A percentile compares a stretch with the other conserved stretches of the same genome.
phyloP scores from a whole-genome alignment of 352 stramenopile species.

The Phytophthora pini region DNA sequence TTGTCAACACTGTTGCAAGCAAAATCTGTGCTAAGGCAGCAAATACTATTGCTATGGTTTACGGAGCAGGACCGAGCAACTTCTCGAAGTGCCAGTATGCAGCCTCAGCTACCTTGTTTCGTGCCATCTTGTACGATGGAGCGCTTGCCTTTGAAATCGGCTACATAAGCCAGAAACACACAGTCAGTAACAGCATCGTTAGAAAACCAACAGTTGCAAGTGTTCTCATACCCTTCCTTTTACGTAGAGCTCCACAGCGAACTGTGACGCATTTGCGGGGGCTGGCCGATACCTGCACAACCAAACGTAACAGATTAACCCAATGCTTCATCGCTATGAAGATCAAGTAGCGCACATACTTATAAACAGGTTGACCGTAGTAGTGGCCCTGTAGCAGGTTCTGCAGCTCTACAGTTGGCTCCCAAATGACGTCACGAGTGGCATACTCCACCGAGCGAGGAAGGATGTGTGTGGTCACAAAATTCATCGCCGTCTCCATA shows the following conservation, averaged over 20 bases:
- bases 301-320: neutral
- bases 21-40: too few relatives aligned
- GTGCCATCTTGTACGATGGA: conserved; percentile 69
- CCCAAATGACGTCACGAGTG: conserved; percentile 57
- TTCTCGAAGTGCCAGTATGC: conserved; percentile 58
- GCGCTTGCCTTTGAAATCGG: conserved; percentile 52
- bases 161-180: conserved; percentile 24
- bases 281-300: conserved; percentile 62
- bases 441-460: conserved; percentile 62
- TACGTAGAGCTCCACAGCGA: conserved; percentile 70
- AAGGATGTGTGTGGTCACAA: conserved; percentile 70
- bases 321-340: neutral
- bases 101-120: conserved; percentile 56
- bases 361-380: conserved; percentile 71
- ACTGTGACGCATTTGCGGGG: conserved; percentile 47
- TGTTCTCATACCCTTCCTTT: conserved; percentile 56
- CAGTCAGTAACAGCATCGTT: too few relatives aligned
- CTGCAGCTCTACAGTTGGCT: conserved; percentile 73
- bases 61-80: conserved; percentile 31
- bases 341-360: conserved; percentile 35
- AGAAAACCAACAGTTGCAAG: neutral
- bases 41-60: neutral
- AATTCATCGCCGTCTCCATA: conserved; percentile 66
- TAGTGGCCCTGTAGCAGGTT: conserved; percentile 70
- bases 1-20: too few relatives aligned